Evolutionary conservation across 768 basidiomycete species (phyloP), one percentile per base, ranked within the genome.

Genomic region (Lanmaoa pseudosensibilis): DNA sequence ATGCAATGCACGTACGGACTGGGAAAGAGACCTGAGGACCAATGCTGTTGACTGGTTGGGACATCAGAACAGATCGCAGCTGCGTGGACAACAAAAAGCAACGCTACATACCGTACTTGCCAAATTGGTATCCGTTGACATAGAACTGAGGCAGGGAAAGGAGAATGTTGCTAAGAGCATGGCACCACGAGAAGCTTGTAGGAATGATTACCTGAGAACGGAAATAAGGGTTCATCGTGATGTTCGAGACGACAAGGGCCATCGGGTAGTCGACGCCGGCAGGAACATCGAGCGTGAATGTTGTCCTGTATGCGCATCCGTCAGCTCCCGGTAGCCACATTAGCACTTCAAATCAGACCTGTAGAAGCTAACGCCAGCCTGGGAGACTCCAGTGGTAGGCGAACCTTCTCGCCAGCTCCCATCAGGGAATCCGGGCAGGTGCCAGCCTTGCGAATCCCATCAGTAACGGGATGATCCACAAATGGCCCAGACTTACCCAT

Each of bases 391-490:
- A 2, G 57, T 63, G 10, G 74, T 79, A 1, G 81, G 80, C 12
- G 70, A 73, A 4, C 77, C 73, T 30, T 58, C 51, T 12, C 70
- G 62, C 84, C 84, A 84, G 1, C 55, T 57, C 12, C 73, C 67
- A 52, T 83, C 81, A 43, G 82, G 70, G 66, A 81, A 82, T 32
- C 73, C 77, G 21, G 84, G 83, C n/a, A 84, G 73, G 62, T 86
- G 83, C 79, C 81, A 83, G 36, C 83, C 66, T 55, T 52, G 25
- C 12, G 19, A 21, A 37, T 21, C 36, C n/a, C 9, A 18, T 70
- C 54, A 63, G 38, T 30, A 23, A 49, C 38, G 34, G 16, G 16
- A 34, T 12, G 16, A 18, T 15, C 18, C 6, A 21, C 19, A 25
- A 37, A 46, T 15, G 0, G 4, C 6, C 18, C 52, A 27, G 27